Base-by-base conservation (phyloP, 2,329 filamentous ascomycete genomes). In the Xylariaceae sp. region DNA sequence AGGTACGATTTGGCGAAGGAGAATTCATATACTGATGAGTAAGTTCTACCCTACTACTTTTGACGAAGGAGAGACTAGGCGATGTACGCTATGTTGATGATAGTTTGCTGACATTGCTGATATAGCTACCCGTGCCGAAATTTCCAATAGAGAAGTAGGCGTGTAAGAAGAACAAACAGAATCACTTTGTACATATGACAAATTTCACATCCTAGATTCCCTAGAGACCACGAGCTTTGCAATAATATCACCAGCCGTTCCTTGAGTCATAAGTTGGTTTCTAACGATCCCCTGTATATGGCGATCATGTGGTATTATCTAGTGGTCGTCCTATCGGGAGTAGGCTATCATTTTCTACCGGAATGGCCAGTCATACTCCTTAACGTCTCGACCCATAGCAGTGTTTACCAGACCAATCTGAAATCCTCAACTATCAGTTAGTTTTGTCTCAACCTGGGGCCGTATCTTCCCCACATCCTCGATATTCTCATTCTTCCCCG, bases 21-120 rank as follows among this genome's bases (percentile, higher is more conserved):
- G 71, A 83, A 89, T 70, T 83, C 88, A 58, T 97, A 96, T 75
- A 78, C 83, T 29, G 81, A 83, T 47, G 74, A 80, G 90, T 92
- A 78, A 76, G 88, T 86, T 28, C 9, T 33, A 6, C 16, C 26
- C 24, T 50, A 8, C 24, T 12, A 8, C 4, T 21, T 14, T 14
- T 33, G 5, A 3, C 16, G 14, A n/a, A 54, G 11, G 45, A 21
- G 14, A 31, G 7, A 8, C 11, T 41, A 12, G 6, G 24, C 21
- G 7, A 24, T 7, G 23, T 16, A 19, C 16, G 12, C 14, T 4
- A 45, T 5, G 3, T 36, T n/a, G 6, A 12, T 11, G 33, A 46
- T 40, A 21, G 33, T 43, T 36, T 51, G 26, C 59, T 60, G 19
- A 62, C 43, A 6, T 39, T 47, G 2, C 16, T 33, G 8, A 34